A percentile compares a stretch with the other conserved stretches of the same genome.
These are phyloP conservation scores for Sclerotinia spermophila DNA, from an alignment of 2,329 filamentous ascomycete species.

Conservation along the genomic window DNA sequence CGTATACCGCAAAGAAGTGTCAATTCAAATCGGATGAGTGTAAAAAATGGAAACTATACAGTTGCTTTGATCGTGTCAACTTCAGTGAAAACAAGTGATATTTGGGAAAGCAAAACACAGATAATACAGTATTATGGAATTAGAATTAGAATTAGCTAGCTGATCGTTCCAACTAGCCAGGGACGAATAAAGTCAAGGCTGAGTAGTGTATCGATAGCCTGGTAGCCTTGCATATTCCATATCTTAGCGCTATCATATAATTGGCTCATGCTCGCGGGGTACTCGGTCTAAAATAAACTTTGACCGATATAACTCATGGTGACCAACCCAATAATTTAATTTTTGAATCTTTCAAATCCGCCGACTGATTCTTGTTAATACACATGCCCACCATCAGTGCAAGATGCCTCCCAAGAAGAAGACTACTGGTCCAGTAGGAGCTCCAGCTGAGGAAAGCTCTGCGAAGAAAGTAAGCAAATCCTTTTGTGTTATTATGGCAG, in stretches of 20 bases:
- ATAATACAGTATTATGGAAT: not conserved
- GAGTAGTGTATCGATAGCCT: not conserved
- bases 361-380: constrained; percentile 1
- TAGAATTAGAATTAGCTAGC: too few species aligned
- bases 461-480: not conserved
- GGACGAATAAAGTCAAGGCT: not conserved
- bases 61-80: not conserved
- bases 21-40: not conserved
- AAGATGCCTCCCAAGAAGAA: constrained; percentile 22
- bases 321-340: constrained; percentile 9
- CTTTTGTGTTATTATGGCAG: not conserved
- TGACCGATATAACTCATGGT: not conserved
- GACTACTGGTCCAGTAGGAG: constrained; percentile 13
- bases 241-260: constrained; percentile 9
- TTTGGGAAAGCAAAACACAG: not conserved
- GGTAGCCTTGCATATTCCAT: constrained; percentile 2
- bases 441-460: not conserved
- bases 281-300: constrained; percentile 16
- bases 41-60: not conserved
- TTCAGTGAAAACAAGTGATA: not conserved
- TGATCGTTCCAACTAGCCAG: not conserved
- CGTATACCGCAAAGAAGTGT: not conserved
- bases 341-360: constrained; percentile 13
- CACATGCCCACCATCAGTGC: not conserved
- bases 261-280: constrained; percentile 12